These are phyloP conservation scores for Grosmannia clavigera DNA, from an alignment of 2,329 filamentous ascomycete species.

Conservation along the genomic window DNA sequence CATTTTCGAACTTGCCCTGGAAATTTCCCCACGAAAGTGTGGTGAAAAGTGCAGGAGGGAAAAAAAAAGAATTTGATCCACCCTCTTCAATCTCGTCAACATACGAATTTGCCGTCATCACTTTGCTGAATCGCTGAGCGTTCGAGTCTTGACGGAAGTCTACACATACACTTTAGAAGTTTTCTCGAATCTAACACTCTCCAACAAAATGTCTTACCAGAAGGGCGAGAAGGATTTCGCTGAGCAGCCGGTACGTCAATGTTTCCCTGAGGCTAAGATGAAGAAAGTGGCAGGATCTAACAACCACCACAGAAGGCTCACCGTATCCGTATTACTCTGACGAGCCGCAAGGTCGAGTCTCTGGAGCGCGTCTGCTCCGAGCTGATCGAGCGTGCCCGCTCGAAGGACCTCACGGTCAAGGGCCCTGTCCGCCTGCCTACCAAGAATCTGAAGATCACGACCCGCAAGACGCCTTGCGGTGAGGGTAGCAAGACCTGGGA, in stretches of 20 bases:
- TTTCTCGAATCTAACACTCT: constrained; percentile 1
- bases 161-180: neutral
- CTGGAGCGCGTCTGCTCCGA: constrained; percentile 98
- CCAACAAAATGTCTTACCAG: constrained; percentile 74
- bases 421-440: constrained; percentile 93
- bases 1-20: neutral
- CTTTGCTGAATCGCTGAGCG: constrained; percentile 14
- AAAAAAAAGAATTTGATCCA: neutral
- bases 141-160: constrained; percentile 14
- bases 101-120: constrained; percentile 11
- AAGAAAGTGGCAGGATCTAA: neutral
- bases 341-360: constrained; percentile 83
- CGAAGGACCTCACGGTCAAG: constrained; percentile 97
- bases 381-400: constrained; percentile 96
- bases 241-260: constrained; percentile 62
- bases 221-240: constrained; percentile 90
- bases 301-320: constrained; percentile 11
- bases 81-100: neutral
- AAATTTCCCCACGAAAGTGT: constrained; percentile 3
- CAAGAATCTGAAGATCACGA: constrained; percentile 93
- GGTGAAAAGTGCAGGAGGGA: neutral
- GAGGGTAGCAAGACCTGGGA: constrained; percentile 99
- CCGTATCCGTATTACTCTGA: constrained; percentile 73
- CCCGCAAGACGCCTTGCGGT: constrained; percentile 98
- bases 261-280: neutral